These are phyloP conservation scores for Phlebiopsis gigantea DNA, from an alignment of 768 basidiomycete species.

Conservation along the genomic window DNA sequence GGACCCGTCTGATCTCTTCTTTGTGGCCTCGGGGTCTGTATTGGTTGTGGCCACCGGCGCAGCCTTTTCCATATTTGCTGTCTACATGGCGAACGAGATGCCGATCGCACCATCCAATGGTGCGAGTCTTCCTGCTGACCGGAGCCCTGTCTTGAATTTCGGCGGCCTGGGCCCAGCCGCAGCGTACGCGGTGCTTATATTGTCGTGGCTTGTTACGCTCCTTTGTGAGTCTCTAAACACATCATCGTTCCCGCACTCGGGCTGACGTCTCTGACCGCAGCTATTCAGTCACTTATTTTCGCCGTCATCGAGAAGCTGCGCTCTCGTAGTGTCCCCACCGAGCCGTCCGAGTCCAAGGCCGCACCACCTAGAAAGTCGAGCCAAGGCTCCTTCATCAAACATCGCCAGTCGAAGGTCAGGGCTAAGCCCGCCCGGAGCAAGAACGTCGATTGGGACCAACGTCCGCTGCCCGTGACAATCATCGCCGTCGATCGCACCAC, in stretches of 20 bases:
- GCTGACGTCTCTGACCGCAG: neutral
- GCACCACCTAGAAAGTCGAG: neutral
- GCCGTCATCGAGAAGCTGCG: neutral
- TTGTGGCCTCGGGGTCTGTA: neutral
- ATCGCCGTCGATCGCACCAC: neutral
- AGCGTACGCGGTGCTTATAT: neutral
- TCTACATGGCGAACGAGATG: constrained; percentile 1
- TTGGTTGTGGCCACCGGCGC: neutral
- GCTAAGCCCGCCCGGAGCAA: neutral
- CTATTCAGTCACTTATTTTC: neutral
- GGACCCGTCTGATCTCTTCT: constrained; percentile 1
- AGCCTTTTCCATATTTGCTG: neutral
- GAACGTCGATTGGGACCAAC: neutral
- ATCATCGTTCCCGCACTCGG: neutral
- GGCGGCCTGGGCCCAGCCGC: neutral
- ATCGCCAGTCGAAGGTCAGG: neutral
- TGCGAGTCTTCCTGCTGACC: neutral
- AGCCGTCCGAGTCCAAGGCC: neutral
- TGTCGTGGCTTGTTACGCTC: constrained; percentile 3
- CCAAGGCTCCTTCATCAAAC: neutral
- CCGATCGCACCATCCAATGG: neutral
- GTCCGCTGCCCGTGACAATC: constrained; percentile 1
- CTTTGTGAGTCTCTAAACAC: neutral
- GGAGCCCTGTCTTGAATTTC: neutral
- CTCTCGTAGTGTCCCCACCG: neutral